phyloP scores from a whole-genome alignment of 148 eudicot genomes.

The Rhododendron mucronatum region DNA sequence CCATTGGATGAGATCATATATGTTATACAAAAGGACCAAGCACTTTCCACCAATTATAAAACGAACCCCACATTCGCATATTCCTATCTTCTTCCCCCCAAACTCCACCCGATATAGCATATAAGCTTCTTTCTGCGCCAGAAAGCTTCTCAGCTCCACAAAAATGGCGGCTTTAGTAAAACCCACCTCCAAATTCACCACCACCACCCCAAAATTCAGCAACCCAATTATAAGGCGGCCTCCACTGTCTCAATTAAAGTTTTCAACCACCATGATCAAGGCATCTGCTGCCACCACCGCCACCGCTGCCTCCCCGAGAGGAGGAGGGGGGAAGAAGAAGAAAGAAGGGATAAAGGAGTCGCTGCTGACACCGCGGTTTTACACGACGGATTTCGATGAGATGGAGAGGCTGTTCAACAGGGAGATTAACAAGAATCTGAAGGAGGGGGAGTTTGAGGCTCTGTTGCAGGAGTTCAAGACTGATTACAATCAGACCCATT shows the following conservation, averaged over 20 bases:
- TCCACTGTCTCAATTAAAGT: conserved; percentile 25
- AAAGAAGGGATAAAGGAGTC: conserved; percentile 67
- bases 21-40: conserved; percentile 10
- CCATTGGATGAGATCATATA: conserved; percentile 57
- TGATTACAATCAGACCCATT: conserved; percentile 95
- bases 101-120: background rate
- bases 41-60: conserved; percentile 27
- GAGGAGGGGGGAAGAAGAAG: background rate
- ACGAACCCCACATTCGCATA: background rate
- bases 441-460: conserved; percentile 77
- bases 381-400: conserved; percentile 93
- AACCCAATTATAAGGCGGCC: conserved; percentile 8
- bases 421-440: conserved; percentile 80
- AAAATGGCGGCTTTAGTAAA: conserved; percentile 66
- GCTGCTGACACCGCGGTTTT: conserved; percentile 77
- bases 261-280: conserved; percentile 40
- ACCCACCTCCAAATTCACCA: conserved; percentile 51
- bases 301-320: conserved; percentile 4
- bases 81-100: conserved; percentile 7
- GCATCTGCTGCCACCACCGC: conserved; percentile 33
- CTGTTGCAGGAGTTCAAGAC: conserved; percentile 92
- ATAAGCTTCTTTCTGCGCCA: background rate
- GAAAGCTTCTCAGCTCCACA: background rate
- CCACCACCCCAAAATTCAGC: conserved; percentile 23
- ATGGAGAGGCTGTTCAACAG: conserved; percentile 90